Percentiles rank a stretch among this genome's conserved stretches.
Evolutionary conservation across 371 early-diverging fungal species (phyloP).

Genomic region (Rhizopus delemar): DNA sequence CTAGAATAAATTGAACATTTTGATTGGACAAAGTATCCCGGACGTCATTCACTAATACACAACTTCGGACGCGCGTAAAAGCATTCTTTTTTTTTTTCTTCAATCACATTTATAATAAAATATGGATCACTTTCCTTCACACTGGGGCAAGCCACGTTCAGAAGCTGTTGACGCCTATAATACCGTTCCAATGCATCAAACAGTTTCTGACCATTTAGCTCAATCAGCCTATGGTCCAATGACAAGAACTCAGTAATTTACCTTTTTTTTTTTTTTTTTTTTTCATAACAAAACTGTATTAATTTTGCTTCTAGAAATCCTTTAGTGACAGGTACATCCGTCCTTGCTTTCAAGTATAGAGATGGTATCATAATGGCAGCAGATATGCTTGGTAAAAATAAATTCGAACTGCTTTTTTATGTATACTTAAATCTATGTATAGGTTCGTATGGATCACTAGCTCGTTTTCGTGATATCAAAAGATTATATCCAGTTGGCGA

Average conservation of each 20-base stretch:
- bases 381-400: slow-evolving; percentile 79
- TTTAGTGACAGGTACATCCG: slow-evolving; percentile 94
- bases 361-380: slow-evolving; percentile 98
- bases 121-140: slow-evolving; percentile 81
- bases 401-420: too few relatives aligned
- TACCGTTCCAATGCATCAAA: slow-evolving; percentile 60
- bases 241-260: slow-evolving; percentile 62
- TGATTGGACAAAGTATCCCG: not conserved
- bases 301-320: slow-evolving; percentile 63
- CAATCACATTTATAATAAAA: slow-evolving; percentile 7
- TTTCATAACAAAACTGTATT: not conserved
- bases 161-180: slow-evolving; percentile 61
- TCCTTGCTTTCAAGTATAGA: slow-evolving; percentile 93
- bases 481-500: slow-evolving; percentile 83
- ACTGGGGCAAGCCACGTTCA: slow-evolving; percentile 81
- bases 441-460: slow-evolving; percentile 96
- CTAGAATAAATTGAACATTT: too few relatives aligned
- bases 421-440: slow-evolving; percentile 5
- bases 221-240: slow-evolving; percentile 56
- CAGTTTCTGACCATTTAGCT: slow-evolving; percentile 39
- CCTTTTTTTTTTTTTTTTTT: not conserved
- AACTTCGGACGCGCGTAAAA: slow-evolving; percentile 4
- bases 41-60: not conserved
- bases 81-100: too few relatives aligned
- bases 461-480: slow-evolving; percentile 91